phyloP scores from a whole-genome alignment of 495 filamentous ascomycete species.

The Xylaria longipes region DNA sequence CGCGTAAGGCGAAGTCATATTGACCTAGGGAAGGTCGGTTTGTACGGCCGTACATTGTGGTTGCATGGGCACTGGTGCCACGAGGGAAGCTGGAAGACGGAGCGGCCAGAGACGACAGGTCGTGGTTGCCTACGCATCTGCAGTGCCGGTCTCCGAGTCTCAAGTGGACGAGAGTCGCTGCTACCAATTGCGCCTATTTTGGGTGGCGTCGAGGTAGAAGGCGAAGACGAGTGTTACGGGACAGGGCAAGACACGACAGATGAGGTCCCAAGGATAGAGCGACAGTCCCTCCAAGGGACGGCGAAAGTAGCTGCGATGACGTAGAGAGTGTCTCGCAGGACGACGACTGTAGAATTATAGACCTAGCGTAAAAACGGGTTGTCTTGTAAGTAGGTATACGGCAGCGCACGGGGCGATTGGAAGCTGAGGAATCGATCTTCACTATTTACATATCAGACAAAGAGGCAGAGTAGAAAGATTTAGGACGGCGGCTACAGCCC shows the following conservation, averaged over 20 bases:
- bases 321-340: slow-evolving; percentile 2
- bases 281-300: not conserved
- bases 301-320: slow-evolving; percentile 9
- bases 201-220: not conserved
- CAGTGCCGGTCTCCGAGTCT: not conserved
- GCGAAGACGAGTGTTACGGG: not conserved
- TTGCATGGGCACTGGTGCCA: slow-evolving; percentile 15
- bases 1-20: slow-evolving; percentile 38
- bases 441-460: slow-evolving; percentile 15
- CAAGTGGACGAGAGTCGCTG: not conserved
- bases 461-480: not conserved
- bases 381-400: not conserved
- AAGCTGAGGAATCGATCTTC: slow-evolving; percentile 10
- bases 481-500: not conserved
- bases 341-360: slow-evolving; percentile 3
- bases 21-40: slow-evolving; percentile 36
- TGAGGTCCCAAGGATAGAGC: not conserved
- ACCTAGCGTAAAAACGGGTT: not conserved
- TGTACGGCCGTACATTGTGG: slow-evolving; percentile 35
- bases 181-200: not conserved
- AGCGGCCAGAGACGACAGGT: slow-evolving; percentile 8
- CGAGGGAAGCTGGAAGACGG: slow-evolving; percentile 21
- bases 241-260: slow-evolving; percentile 2
- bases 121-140: slow-evolving; percentile 21
- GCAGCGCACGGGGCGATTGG: not conserved